A percentile compares a stretch with the other conserved stretches of the same genome.
These are phyloP conservation scores for Thermomyces lanuginosus DNA, from an alignment of 2,329 filamentous ascomycete species.

Conservation along the genomic window DNA sequence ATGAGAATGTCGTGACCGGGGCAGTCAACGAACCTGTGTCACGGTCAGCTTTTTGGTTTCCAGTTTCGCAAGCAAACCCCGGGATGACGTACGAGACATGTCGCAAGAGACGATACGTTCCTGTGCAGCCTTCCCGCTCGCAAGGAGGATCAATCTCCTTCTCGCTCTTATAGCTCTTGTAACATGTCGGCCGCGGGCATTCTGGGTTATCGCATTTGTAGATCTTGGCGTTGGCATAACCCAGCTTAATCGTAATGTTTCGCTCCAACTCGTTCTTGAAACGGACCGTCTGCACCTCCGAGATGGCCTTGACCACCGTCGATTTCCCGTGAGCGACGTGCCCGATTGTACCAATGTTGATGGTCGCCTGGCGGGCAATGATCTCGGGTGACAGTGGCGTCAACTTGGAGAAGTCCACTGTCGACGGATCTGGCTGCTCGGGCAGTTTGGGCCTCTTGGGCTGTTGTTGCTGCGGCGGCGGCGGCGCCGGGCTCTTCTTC, in stretches of 20 bases:
- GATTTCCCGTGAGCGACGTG: conserved; percentile 99
- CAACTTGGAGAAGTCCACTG: conserved; percentile 65
- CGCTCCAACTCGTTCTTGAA: conserved; percentile 99
- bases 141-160: conserved; percentile 96
- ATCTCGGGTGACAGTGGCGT: conserved; percentile 87
- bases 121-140: conserved; percentile 78
- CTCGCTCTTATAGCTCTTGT: conserved; percentile 93
- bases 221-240: conserved; percentile 98
- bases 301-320: conserved; percentile 97
- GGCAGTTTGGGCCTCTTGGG: conserved; percentile 53
- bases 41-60: conserved; percentile 11
- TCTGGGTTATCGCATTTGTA: conserved; percentile 92
- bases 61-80: conserved; percentile 2
- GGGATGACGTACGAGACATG: conserved; percentile 64
- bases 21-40: conserved; percentile 77
- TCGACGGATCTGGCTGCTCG: conserved; percentile 81
- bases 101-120: conserved; percentile 73
- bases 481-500: conserved; percentile 41
- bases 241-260: conserved; percentile 99
- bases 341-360: conserved; percentile 97
- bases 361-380: conserved; percentile 92
- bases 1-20: conserved; percentile 99
- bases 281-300: conserved; percentile 92
- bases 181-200: conserved; percentile 89
- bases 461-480: conserved; percentile 40